Percentiles rank a stretch among this genome's conserved stretches.
These are phyloP conservation scores for Geotrichum bryndzae DNA, from an alignment of 1,139 yeast species.

Conservation along the genomic window DNA sequence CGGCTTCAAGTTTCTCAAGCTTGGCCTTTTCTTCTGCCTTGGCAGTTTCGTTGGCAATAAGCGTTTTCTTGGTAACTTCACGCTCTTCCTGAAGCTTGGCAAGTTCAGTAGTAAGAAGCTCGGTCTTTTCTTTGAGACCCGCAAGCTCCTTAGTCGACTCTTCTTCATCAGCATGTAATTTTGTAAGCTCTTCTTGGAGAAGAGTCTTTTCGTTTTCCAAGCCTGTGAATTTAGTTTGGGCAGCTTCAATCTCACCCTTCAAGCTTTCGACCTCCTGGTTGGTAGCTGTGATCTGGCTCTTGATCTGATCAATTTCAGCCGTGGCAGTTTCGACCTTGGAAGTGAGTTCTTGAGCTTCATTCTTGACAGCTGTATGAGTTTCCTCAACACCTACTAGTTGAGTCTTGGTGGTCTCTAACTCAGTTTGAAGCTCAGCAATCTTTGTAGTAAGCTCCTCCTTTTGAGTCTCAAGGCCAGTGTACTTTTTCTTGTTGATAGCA, in stretches of 20 bases:
- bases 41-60: background rate
- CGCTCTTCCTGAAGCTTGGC: background rate
- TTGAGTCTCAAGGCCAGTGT: conserved; percentile 51
- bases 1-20: background rate
- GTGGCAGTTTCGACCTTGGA: background rate
- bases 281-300: background rate
- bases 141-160: background rate
- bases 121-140: background rate
- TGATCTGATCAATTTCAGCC: background rate
- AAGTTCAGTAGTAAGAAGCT: background rate
- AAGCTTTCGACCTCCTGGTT: background rate
- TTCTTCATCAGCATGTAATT: background rate
- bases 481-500: conserved; percentile 63
- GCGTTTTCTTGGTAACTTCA: background rate
- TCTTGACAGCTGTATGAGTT: background rate
- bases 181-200: background rate
- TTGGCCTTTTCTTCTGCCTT: background rate
- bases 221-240: background rate
- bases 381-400: conserved; percentile 28
- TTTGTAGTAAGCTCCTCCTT: conserved; percentile 32
- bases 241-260: background rate
- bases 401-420: conserved; percentile 37
- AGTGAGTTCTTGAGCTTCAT: background rate
- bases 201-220: background rate
- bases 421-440: conserved; percentile 35